A percentile compares a stretch with the other conserved stretches of the same genome.
Conservation (phyloP, 2,329 filamentous ascomycete genomes). For the Pleomassaria siparia region DNA sequence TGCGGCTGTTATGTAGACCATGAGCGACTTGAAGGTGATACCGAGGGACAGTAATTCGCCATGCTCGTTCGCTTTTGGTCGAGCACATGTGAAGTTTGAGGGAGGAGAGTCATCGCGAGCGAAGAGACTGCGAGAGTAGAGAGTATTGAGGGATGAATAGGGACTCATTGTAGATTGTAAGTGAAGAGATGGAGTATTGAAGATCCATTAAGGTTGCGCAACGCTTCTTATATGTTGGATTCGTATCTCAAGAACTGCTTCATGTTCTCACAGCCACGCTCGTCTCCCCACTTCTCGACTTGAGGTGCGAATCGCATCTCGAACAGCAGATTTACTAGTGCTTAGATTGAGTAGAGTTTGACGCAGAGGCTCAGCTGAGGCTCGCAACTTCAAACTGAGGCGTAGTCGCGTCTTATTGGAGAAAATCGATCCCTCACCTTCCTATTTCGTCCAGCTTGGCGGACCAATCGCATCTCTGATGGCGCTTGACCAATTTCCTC, state of each 20-base stretch:
- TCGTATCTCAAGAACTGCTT: not conserved
- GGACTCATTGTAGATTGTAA: not conserved
- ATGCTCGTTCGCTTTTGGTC: not conserved
- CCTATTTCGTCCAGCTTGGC: not conserved
- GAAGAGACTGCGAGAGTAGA: not conserved
- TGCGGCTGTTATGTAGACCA: slow-evolving; percentile 15
- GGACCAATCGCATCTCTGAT: not conserved
- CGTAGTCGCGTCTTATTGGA: not conserved
- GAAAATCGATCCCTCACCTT: not conserved
- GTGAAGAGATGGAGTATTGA: not conserved
- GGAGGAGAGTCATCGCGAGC: not conserved
- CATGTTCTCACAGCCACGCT: not conserved
- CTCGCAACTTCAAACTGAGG: not conserved
- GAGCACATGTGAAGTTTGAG: slow-evolving; percentile 5
- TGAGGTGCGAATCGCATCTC: not conserved
- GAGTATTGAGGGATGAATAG: not conserved
- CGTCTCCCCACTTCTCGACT: not conserved
- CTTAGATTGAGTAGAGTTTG: not conserved
- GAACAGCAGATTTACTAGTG: not conserved
- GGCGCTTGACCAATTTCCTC: not conserved
- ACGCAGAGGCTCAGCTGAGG: not conserved
- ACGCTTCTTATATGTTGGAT: not conserved
- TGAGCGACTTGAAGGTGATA: slow-evolving; percentile 10
- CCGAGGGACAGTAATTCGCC: slow-evolving; percentile 3
- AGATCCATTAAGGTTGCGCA: not conserved